These are phyloP conservation scores for Penicillium bialowiezense DNA, from an alignment of 495 filamentous ascomycete genomes.

Conservation along the genomic window DNA sequence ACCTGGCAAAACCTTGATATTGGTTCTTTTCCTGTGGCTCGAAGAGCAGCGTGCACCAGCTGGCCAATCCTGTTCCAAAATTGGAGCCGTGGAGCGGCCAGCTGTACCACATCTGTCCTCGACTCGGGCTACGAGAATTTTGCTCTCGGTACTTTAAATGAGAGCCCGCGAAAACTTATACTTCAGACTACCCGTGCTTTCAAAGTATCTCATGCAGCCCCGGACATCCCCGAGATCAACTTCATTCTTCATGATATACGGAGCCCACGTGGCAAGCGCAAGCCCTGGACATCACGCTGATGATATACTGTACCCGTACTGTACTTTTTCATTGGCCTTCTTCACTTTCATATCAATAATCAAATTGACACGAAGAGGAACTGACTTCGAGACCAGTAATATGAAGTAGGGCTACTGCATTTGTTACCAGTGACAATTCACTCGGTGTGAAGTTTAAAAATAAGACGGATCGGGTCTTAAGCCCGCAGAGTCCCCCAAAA, in stretches of 20 bases:
- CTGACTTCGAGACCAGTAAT: not conserved
- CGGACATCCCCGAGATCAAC: not conserved
- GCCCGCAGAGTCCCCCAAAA: not conserved
- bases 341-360: not conserved
- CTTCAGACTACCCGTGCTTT: not conserved
- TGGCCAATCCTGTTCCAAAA: not conserved
- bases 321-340: not conserved
- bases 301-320: not conserved
- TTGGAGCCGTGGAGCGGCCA: not conserved
- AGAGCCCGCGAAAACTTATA: not conserved
- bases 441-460: conserved; percentile 6
- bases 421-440: not conserved
- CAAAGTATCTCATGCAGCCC: not conserved
- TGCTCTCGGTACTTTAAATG: not conserved
- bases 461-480: not conserved
- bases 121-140: not conserved
- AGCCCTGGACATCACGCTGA: too few species aligned
- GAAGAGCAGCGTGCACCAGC: not conserved
- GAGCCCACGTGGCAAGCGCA: conserved; percentile 2
- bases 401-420: not conserved
- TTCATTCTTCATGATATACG: not conserved
- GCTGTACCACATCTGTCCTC: not conserved
- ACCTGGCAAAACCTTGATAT: conserved; percentile 3
- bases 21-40: not conserved
- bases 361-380: not conserved